Base-by-base conservation (phyloP, 106 monocot genomes). In the Platanthera guangdongensis region DNA sequence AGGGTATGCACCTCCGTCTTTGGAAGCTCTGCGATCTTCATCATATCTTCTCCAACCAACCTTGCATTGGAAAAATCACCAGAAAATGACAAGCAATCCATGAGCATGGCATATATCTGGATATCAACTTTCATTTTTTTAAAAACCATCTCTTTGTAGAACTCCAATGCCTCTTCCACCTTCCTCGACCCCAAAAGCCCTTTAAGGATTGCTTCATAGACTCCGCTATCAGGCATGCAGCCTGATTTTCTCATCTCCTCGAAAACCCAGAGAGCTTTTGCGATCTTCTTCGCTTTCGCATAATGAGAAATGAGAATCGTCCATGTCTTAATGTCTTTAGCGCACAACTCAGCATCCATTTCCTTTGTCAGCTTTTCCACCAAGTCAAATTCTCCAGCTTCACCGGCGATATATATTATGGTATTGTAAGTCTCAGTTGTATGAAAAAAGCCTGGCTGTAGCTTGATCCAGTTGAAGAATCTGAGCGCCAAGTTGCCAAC, bases 371-470 rank as follows among this genome's bases (percentile, higher is more conserved):
- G 79, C 73, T 77, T 80, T 82, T 95, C 92, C 53, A 90, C 50
- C 76, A 92, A 57, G 22, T 81, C 84, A 21, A 92, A 82, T 2
- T 90, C 82, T 75, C 74, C 60, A 32, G 74, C 77, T 74, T 95
- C 95, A 16, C 95, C 83, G 50, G 90, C 90, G 13, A 95, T 90
- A 73, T 90, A 90, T 48, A 87, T 63, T 87, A 95, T 90, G n/a
- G 80, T 51, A 76, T 92, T 95, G 80, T 88, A 95, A 14, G 85
- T 81, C 71, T 81, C 84, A 8, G 88, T 87, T 0, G 88, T 78
- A 81, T 90, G 92, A 52, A 8, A 18, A 62, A 87, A 93, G 9
- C 72, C 82, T 0, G 81, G 74, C 49, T 64, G 82, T n/a, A 55
- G 70, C 79, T 84, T 90, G 47, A 80, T 86, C 95, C 95, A 95